Base-by-base conservation (phyloP, 768 basidiomycete species). In the Pisolithus microcarpus region DNA sequence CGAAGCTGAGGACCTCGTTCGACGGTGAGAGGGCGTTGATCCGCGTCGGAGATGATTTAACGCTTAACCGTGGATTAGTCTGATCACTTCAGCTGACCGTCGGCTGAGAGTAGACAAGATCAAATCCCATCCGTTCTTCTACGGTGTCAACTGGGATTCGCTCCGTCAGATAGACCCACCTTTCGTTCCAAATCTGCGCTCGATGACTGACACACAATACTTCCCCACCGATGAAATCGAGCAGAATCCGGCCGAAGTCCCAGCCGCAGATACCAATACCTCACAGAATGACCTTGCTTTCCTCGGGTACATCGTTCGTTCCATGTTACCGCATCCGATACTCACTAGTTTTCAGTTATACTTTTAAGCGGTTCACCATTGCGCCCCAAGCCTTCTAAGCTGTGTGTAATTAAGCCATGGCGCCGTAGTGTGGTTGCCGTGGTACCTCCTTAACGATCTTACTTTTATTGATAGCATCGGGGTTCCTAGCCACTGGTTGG, bases 131-230 rank as follows among this genome's bases (percentile, higher is more conserved):
- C 80, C 88, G 0, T 97, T 97, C 75, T 95, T 94, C 69, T 87
- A 87, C 61, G 96, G 95, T 26, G 96, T 98, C 34, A 92, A 95
- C 63, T 99, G 95, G 96, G 73, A 76, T 13, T 73, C 75, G 6
- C 89, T 98, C 62, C 82, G 92, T 23, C 77, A 80, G 37, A 95
- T 99, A 54, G 92, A 94, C 61, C 81, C 93, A 4, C 96, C 95
- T 5, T 98, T 97, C 67, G 85, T 99, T n/a, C 95, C 96, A 18
- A 89, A 91, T 51, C 75, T 98, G 30, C 81, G 87, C 38, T 93
- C 89, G 7, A 87, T 94, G 62, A 94, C 92, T 34, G 94, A 97
- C 58, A 96, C 94, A 1, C 93, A 91, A n/a, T 96, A 96, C 72
- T 96, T 96, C 79, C 94, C 94, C 1, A 93, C 88, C 2, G 92